Base-by-base conservation (phyloP, 2,329 filamentous ascomycete species). In the Colletotrichum spaethianum region DNA sequence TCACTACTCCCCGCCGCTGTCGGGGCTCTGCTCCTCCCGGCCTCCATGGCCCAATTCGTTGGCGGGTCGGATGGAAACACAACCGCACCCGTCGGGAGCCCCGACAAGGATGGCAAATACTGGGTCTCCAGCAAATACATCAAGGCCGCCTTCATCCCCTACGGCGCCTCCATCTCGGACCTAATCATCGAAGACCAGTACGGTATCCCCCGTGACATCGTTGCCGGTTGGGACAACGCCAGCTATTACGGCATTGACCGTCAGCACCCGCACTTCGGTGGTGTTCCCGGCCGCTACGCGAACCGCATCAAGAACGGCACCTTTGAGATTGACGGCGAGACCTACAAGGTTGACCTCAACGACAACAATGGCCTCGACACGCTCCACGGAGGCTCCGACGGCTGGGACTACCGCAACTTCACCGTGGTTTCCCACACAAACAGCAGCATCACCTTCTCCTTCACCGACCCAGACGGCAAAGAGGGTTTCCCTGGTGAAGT, bases 401-500 rank as follows among this genome's bases (percentile, higher is more conserved):
- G 92, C 56, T 94, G 93, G 92, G 93, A 95, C 79, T 94, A 88
- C 83, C 88, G 92, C 75, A 94, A 95, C 83, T 96, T 93, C 81
- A 93, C 91, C 36, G 90, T 95, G 28, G 89, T 91, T n/a, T 84
- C 92, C 3, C 88, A 94, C 82, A 91, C 89, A 14, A 81, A 85
- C 57, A 85, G 86, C 79, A 92, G 89, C 79, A 93, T 96, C 80
- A 94, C 93, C 52, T 96, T 95, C 81, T 90, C 89, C 70, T 86
- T 96, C 56, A 88, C 92, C 65, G 93, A 96, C 78, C 86, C 89
- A 0, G 93, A 93, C 79, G 93, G 92, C 75, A 88, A 92, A 78
- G 87, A 93, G 80, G 93, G 93, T 48, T 95, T 96, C 82, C 93
- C 93, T 0, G 93, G 93, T 67, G 91, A 94, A 80, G 93, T 96